A percentile compares a stretch with the other conserved stretches of the same genome.
Conservation (phyloP, 192 early-diverging fungal genomes). For the Obelidium mucronatum region DNA sequence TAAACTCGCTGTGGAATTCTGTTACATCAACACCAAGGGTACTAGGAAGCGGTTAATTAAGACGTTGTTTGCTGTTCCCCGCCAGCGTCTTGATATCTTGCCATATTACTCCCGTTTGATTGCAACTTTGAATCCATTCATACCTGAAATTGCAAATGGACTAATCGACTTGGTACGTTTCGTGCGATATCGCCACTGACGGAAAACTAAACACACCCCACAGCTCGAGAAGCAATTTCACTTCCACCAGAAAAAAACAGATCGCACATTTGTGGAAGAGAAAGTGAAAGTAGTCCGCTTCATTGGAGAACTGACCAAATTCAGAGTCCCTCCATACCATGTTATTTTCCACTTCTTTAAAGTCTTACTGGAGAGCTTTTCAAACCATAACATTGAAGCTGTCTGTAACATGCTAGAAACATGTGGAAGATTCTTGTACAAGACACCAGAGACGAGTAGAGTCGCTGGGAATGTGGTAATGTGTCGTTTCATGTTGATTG, state of each 20-base stretch:
- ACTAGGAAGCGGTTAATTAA: slow-evolving; percentile 80
- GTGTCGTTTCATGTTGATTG: background rate
- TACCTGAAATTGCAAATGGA: slow-evolving; percentile 82
- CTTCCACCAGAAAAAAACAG: slow-evolving; percentile 75
- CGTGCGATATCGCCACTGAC: background rate
- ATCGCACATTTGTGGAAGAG: slow-evolving; percentile 74
- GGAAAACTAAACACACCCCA: background rate
- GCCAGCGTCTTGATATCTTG: slow-evolving; percentile 81
- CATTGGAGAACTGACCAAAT: slow-evolving; percentile 94
- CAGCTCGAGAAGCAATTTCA: slow-evolving; percentile 77
- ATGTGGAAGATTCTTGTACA: slow-evolving; percentile 88
- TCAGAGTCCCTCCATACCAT: slow-evolving; percentile 81
- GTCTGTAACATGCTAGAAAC: slow-evolving; percentile 83
- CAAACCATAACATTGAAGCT: slow-evolving; percentile 83
- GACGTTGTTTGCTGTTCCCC: slow-evolving; percentile 78
- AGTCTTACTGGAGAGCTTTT: slow-evolving; percentile 85
- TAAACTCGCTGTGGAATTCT: slow-evolving; percentile 90
- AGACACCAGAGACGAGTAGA: slow-evolving; percentile 74
- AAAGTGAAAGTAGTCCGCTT: slow-evolving; percentile 78
- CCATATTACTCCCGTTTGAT: slow-evolving; percentile 93
- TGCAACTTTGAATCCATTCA: slow-evolving; percentile 84
- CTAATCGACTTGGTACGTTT: slow-evolving; percentile 69
- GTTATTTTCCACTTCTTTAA: slow-evolving; percentile 87
- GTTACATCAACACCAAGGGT: slow-evolving; percentile 84
- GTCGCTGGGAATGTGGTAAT: slow-evolving; percentile 74